Evolutionary conservation across 768 basidiomycete species (phyloP).

Genomic region (Mycena epipterygia): DNA sequence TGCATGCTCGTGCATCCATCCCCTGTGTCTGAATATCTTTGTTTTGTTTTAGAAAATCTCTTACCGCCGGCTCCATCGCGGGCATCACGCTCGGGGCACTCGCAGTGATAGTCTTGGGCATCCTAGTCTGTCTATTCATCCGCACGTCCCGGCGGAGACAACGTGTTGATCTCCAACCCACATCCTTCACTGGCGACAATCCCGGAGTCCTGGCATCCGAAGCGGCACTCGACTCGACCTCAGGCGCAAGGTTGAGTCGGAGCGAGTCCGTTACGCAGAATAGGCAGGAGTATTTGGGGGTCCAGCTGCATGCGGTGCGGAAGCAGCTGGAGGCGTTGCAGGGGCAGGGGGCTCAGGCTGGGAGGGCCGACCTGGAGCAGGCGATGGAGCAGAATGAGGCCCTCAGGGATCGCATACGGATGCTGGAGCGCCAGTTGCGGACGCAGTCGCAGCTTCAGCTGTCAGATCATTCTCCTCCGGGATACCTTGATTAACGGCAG

Average conservation of each 20-base stretch:
- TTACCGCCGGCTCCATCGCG: not conserved
- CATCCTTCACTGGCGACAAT: not conserved
- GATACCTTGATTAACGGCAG: not conserved
- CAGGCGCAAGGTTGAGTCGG: too few relatives aligned
- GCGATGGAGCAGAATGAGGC: conserved; percentile 23
- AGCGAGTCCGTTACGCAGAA: not conserved
- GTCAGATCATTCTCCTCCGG: not conserved
- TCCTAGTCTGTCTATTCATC: not conserved
- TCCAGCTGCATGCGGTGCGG: not conserved
- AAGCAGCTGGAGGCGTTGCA: conserved; percentile 2
- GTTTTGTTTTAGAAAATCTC: not conserved
- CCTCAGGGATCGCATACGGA: conserved; percentile 12
- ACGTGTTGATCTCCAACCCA: not conserved
- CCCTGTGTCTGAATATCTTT: not conserved
- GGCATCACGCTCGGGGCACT: not conserved
- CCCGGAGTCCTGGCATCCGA: not conserved
- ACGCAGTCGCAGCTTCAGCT: not conserved
- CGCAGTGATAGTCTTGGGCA: not conserved
- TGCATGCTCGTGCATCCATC: not conserved
- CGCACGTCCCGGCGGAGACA: not conserved
- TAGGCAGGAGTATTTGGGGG: conserved; percentile 7
- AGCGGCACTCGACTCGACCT: too few relatives aligned
- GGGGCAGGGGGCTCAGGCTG: not conserved
- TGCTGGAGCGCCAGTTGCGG: conserved; percentile 18
- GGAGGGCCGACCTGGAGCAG: not conserved